Percentiles rank a stretch among this genome's conserved stretches.
These are phyloP conservation scores for Cyphellophora attinorum DNA, from an alignment of 2,329 filamentous ascomycete genomes.

Conservation along the genomic window DNA sequence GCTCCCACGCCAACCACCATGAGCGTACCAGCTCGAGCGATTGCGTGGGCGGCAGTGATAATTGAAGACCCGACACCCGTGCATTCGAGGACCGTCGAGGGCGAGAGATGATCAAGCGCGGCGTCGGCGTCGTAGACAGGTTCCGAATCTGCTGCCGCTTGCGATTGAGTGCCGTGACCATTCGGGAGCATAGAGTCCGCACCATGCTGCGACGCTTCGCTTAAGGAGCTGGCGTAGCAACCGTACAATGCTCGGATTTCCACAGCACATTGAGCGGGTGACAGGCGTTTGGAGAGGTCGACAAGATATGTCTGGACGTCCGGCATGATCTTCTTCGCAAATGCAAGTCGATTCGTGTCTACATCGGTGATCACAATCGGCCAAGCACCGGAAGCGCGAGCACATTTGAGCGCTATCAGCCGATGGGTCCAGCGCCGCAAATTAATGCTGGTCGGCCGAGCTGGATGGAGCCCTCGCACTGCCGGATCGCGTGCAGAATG, in stretches of 20 bases:
- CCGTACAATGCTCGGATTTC: conserved; percentile 48
- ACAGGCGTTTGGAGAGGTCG: conserved; percentile 22
- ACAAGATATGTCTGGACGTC: conserved; percentile 41
- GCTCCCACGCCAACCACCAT: conserved; percentile 58
- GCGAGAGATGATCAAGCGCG: conserved; percentile 46
- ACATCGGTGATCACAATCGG: conserved; percentile 57
- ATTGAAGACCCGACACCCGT: conserved; percentile 58
- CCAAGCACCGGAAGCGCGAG: conserved; percentile 52
- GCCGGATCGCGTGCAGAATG: conserved; percentile 49
- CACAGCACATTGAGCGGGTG: conserved; percentile 40
- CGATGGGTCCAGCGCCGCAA: conserved; percentile 56
- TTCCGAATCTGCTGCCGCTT: too few relatives aligned
- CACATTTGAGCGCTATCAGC: conserved; percentile 47
- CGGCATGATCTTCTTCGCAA: conserved; percentile 50
- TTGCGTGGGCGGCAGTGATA: conserved; percentile 47
- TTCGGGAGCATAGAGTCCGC: too few relatives aligned
- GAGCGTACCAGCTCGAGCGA: conserved; percentile 49
- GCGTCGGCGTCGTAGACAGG: conserved; percentile 2
- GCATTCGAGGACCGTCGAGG: conserved; percentile 53
- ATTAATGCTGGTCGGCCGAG: conserved; percentile 48
- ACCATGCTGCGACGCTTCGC: too few relatives aligned
- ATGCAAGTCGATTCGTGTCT: conserved; percentile 45
- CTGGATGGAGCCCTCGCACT: conserved; percentile 34
- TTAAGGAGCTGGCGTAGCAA: neutral
- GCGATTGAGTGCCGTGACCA: too few relatives aligned